phyloP scores from a whole-genome alignment of 352 stramenopile species.

The Globisporangium abappressorium region DNA sequence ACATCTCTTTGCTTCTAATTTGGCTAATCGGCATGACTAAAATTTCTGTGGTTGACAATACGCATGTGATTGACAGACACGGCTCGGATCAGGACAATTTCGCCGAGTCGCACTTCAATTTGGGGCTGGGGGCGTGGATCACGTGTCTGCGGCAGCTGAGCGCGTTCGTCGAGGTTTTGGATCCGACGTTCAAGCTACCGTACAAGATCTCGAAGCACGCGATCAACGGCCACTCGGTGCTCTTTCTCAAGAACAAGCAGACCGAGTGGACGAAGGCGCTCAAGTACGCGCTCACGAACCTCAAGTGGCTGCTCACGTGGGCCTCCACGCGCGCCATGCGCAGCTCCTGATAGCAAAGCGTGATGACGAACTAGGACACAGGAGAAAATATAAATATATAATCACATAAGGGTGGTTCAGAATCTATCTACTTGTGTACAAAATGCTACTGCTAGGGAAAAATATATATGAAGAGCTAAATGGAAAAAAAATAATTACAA shows the following conservation, averaged over 20 bases:
- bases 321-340: conserved; percentile 36
- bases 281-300: conserved; percentile 82
- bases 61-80: conserved; percentile 41
- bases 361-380: neutral
- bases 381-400: conserved; percentile 16
- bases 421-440: conserved; percentile 20
- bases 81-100: conserved; percentile 85
- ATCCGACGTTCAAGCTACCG: conserved; percentile 61
- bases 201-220: conserved; percentile 81
- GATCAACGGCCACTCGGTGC: conserved; percentile 63
- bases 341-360: neutral
- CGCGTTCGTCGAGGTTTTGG: conserved; percentile 43
- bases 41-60: conserved; percentile 11
- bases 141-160: conserved; percentile 74
- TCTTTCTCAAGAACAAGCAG: conserved; percentile 81
- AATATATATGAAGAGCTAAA: neutral
- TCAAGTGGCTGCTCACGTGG: conserved; percentile 85
- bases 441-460: conserved; percentile 4
- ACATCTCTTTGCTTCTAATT: neutral
- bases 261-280: conserved; percentile 84
- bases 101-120: conserved; percentile 82
- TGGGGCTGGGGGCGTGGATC: conserved; percentile 77
- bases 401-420: conserved; percentile 8
- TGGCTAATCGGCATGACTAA: neutral
- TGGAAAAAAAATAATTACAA: conserved; percentile 19